Evolutionary conservation across 768 basidiomycete species (phyloP), one percentile per base, ranked within the genome.

Genomic region (Boletus vermiculosoides): DNA sequence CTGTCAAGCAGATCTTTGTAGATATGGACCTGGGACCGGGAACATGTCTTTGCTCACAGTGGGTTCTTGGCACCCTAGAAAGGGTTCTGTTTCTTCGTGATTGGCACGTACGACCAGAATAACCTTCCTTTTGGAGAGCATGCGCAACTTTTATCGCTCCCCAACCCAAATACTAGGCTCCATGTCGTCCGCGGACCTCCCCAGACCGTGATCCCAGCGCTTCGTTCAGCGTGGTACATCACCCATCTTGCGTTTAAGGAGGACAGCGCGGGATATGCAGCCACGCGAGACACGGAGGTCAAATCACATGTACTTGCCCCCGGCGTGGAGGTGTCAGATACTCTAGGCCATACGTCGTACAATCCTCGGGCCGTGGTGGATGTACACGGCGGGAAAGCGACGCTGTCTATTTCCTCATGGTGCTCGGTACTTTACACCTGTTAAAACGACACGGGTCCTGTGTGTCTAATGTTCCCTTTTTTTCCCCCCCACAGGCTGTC

Each of bases 111-210:
- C 59, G 39, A 45, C 46, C 54, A 54, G 52, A 39, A 52, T 39
- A 45, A 45, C 15, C 51, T 54, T 52, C 54, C 51, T 54, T 64
- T 62, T 64, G 44, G 51, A 61, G 62, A 22, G 42, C 28, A 45
- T 40, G n/a, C 52, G 37, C 54, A 22, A 62, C 49, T 57, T 54
- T 45, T 62, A 55, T 20, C 33, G 45, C 25, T 36, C 60, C 33
- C 49, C 25, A 64, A 62, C 47, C 45, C 62, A 52, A 52, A 45
- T 52, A 54, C 55, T 50, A 68, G 56, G 54, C 36, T 61, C 58
- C 66, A 50, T 50, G 41, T 62, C 58, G 16, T 61, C 60, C 64
- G 64, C 61, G 69, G 60, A 62, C 58, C 58, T 56, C 54, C 53
- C n/a, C 36, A 45, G 45, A 55, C 54, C 16, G 40, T 62, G 39